Conservation (phyloP, 257 asterid species). For the Solanum neorickii region DNA sequence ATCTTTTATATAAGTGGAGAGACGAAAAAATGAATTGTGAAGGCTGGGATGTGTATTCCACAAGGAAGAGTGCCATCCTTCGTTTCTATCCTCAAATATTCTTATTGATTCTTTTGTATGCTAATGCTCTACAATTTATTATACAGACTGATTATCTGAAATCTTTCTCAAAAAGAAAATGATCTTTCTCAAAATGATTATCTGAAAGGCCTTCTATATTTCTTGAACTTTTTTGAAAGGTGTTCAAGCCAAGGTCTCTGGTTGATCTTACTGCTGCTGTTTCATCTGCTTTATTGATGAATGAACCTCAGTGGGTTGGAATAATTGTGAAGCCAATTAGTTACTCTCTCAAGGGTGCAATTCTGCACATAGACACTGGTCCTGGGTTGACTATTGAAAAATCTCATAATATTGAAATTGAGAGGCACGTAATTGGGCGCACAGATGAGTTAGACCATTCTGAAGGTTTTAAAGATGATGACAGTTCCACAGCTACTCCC, state of each 20-base stretch:
- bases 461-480: constrained; percentile 6
- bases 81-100: background rate
- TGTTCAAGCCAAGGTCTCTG: constrained; percentile 81
- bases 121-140: background rate
- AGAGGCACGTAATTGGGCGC: constrained; percentile 35
- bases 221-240: constrained; percentile 26
- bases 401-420: constrained; percentile 64
- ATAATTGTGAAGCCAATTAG: constrained; percentile 70
- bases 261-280: constrained; percentile 95
- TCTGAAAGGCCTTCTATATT: background rate
- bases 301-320: constrained; percentile 94
- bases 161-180: background rate
- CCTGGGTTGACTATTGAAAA: constrained; percentile 91
- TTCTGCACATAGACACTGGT: constrained; percentile 81
- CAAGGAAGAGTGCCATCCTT: background rate
- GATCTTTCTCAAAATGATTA: background rate
- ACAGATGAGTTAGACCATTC: constrained; percentile 12
- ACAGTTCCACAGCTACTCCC: constrained; percentile 21
- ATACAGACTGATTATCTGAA: background rate
- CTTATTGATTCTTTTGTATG: background rate
- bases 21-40: background rate
- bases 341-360: constrained; percentile 80
- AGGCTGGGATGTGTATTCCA: background rate
- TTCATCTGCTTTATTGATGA: constrained; percentile 91
- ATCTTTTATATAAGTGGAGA: background rate